phyloP scores from a whole-genome alignment of 148 eudicot genomes.

The Bassia scoparia region DNA sequence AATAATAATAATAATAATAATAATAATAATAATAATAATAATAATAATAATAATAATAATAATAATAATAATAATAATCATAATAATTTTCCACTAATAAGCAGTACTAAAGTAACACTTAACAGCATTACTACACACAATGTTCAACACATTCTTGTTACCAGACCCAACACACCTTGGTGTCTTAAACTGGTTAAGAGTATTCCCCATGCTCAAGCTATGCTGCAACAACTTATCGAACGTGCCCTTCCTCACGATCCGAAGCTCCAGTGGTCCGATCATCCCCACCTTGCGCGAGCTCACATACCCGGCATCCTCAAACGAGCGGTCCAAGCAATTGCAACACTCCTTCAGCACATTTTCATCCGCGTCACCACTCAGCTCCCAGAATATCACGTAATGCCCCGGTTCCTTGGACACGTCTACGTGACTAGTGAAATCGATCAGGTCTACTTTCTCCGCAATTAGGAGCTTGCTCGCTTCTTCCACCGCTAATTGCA shows the following conservation, averaged over 20 bases:
- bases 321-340: constrained; percentile 61
- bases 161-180: constrained; percentile 63
- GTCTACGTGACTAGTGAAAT: constrained; percentile 74
- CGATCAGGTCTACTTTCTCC: constrained; percentile 64
- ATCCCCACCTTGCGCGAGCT: constrained; percentile 57
- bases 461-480: constrained; percentile 46
- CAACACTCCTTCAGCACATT: constrained; percentile 57
- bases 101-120: constrained; percentile 66
- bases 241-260: constrained; percentile 62
- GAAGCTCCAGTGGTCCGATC: constrained; percentile 76
- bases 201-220: constrained; percentile 57
- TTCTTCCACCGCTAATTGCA: constrained; percentile 67
- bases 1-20: too few species aligned
- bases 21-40: too few species aligned
- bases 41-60: too few species aligned
- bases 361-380: constrained; percentile 57
- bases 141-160: constrained; percentile 48
- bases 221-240: constrained; percentile 66
- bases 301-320: constrained; percentile 71
- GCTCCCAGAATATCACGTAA: constrained; percentile 84
- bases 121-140: constrained; percentile 48
- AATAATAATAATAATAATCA: too few species aligned
- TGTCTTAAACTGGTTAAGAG: constrained; percentile 84
- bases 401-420: constrained; percentile 55
- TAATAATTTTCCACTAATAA: too few species aligned